These are phyloP conservation scores for Colletotrichum destructivum DNA, from an alignment of 2,329 filamentous ascomycete genomes.

Conservation along the genomic window DNA sequence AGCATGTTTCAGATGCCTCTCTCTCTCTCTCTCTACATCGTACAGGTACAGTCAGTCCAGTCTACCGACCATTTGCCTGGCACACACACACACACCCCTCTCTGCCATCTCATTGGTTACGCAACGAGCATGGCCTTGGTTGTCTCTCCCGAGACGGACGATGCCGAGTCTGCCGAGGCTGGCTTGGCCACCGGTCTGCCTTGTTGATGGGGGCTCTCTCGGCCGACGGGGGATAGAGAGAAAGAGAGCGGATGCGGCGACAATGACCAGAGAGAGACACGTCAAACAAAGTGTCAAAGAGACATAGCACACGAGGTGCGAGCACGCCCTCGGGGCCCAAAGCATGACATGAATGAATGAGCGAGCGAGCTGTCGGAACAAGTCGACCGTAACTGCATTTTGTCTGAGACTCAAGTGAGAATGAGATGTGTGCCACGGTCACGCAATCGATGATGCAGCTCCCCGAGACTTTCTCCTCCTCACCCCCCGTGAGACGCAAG, in stretches of 20 bases:
- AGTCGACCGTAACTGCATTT: neutral
- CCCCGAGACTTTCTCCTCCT: conserved; percentile 7
- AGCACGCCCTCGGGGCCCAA: neutral
- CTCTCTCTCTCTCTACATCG: too few relatives aligned
- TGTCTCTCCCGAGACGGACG: conserved; percentile 12
- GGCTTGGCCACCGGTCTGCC: conserved; percentile 6
- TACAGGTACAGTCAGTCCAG: too few relatives aligned
- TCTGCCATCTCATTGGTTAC: conserved; percentile 16
- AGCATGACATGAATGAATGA: too few relatives aligned
- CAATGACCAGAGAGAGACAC: neutral
- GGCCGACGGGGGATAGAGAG: neutral
- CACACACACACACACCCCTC: neutral
- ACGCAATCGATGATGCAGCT: conserved; percentile 35
- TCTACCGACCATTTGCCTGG: too few relatives aligned
- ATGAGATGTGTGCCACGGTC: conserved; percentile 32
- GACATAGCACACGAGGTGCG: conserved; percentile 9
- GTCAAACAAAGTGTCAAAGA: conserved; percentile 3
- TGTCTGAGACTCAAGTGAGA: conserved; percentile 17
- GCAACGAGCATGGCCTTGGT: conserved; percentile 15
- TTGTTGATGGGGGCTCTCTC: neutral
- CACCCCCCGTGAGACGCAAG: neutral
- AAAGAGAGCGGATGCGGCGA: neutral
- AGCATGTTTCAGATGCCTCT: conserved; percentile 39
- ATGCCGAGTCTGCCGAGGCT: conserved; percentile 33
- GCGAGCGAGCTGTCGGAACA: neutral